Conservation (phyloP, 140 eudicot genomes). For the Oenanthe javanica region DNA sequence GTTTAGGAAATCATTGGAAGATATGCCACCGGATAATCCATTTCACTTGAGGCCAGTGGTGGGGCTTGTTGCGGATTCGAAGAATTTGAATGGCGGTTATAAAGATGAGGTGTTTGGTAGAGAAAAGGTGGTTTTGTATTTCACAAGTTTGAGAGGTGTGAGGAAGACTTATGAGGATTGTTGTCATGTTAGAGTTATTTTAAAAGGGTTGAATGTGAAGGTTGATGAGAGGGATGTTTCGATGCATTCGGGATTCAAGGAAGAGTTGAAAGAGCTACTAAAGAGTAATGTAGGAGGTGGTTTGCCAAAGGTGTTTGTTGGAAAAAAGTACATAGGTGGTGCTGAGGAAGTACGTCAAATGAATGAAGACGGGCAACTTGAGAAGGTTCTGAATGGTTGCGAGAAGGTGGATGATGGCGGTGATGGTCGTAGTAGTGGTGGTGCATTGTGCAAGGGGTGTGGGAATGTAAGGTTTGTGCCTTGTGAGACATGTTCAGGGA, state of each 20-base stretch:
- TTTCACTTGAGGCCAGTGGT: slow-evolving; percentile 43
- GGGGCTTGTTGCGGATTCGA: slow-evolving; percentile 3
- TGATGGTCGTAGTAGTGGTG: slow-evolving; percentile 17
- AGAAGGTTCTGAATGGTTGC: slow-evolving; percentile 57
- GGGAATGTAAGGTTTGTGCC: slow-evolving; percentile 76
- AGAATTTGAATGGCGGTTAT: slow-evolving; percentile 12
- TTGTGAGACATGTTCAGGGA: slow-evolving; percentile 89
- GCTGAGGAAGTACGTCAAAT: slow-evolving; percentile 61
- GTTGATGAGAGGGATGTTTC: slow-evolving; percentile 94
- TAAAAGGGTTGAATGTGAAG: slow-evolving; percentile 47
- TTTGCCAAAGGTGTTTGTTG: slow-evolving; percentile 73
- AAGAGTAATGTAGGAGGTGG: slow-evolving; percentile 46
- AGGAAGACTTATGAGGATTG: slow-evolving; percentile 94
- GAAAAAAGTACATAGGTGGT: slow-evolving; percentile 67
- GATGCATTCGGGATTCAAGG: slow-evolving; percentile 89
- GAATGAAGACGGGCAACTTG: slow-evolving; percentile 69
- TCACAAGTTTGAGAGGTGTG: slow-evolving; percentile 78
- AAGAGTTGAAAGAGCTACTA: slow-evolving; percentile 59
- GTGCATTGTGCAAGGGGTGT: slow-evolving; percentile 60
- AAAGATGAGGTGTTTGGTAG: slow-evolving; percentile 11
- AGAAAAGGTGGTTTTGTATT: slow-evolving; percentile 55
- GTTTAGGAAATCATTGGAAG: slow-evolving; percentile 58
- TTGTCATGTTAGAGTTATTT: slow-evolving; percentile 51
- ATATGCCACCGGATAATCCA: slow-evolving; percentile 59
- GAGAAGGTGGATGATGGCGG: slow-evolving; percentile 31